Percentiles rank a stretch among this genome's conserved stretches.
These are phyloP conservation scores for Phragmites australis DNA, from an alignment of 176 grass and related monocot species.

Conservation along the genomic window DNA sequence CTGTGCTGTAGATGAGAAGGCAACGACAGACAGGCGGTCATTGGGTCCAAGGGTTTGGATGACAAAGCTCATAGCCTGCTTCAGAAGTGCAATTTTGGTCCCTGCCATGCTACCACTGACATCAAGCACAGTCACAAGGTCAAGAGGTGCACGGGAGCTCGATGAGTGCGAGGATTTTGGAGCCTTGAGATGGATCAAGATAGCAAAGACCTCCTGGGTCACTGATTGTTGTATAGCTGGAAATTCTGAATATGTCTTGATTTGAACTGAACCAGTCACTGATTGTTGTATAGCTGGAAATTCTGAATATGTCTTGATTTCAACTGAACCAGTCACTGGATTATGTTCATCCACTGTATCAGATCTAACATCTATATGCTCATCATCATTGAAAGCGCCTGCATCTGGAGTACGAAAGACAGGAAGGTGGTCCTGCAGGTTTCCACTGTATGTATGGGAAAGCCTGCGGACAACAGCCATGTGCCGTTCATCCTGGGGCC, in stretches of 20 bases:
- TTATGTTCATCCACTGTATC: conserved; percentile 20
- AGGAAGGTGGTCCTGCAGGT: conserved; percentile 41
- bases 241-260: conserved; percentile 63
- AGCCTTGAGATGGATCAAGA: conserved; percentile 91
- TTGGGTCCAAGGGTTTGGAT: conserved; percentile 80
- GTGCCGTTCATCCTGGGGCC: conserved; percentile 48
- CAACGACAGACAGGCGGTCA: conserved; percentile 79
- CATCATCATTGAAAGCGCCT: conserved; percentile 75
- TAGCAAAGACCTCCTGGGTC: conserved; percentile 50
- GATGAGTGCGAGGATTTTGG: conserved; percentile 40
- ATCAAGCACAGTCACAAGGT: conserved; percentile 93
- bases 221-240: conserved; percentile 48
- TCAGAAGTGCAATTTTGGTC: conserved; percentile 75
- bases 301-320: conserved; percentile 64
- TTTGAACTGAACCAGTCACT: conserved; percentile 51
- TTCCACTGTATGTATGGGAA: conserved; percentile 40
- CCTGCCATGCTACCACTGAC: conserved; percentile 95
- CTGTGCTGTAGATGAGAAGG: conserved; percentile 69
- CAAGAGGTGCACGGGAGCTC: conserved; percentile 68
- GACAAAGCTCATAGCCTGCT: conserved; percentile 82
- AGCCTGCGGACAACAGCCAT: conserved; percentile 56
- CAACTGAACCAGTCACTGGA: conserved; percentile 44
- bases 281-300: conserved; percentile 52
- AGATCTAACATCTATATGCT: conserved; percentile 47
- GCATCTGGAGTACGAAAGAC: conserved; percentile 47